These are phyloP conservation scores for Lasiosphaeria ovina DNA, from an alignment of 495 filamentous ascomycete species.

Conservation along the genomic window DNA sequence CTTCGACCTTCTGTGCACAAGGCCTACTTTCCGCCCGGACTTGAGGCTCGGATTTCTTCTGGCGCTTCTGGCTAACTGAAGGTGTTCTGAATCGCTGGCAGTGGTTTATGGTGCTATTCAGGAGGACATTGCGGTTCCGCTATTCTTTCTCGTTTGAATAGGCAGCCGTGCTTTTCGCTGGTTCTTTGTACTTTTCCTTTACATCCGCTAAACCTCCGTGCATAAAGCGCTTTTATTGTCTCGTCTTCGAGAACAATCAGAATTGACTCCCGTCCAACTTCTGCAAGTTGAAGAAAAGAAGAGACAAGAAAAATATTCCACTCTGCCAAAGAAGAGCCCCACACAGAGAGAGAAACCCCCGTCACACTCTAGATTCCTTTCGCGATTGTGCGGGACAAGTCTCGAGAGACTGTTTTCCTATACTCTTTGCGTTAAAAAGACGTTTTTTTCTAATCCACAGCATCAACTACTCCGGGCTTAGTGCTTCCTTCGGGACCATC, in stretches of 20 bases:
- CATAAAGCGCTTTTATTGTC: constrained; percentile 33
- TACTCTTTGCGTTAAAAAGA: constrained; percentile 17
- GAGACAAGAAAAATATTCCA: constrained; percentile 28
- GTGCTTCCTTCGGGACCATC: constrained; percentile 20
- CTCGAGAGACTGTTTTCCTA: constrained; percentile 17
- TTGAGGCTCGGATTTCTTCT: constrained; percentile 14
- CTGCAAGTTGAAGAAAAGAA: constrained; percentile 41
- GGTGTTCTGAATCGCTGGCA: constrained; percentile 28
- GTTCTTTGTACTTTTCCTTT: constrained; percentile 41
- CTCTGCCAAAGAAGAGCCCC: constrained; percentile 16
- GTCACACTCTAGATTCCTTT: constrained; percentile 35
- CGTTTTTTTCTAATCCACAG: constrained; percentile 32
- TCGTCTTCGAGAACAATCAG: constrained; percentile 54
- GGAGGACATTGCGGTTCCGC: constrained; percentile 24
- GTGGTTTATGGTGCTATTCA: constrained; percentile 30
- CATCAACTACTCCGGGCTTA: constrained; percentile 17
- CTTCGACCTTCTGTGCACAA: background rate
- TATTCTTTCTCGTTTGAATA: constrained; percentile 28
- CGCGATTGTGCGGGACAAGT: constrained; percentile 31
- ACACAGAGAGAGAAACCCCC: constrained; percentile 21
- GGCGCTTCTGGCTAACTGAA: constrained; percentile 17
- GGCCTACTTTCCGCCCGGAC: background rate
- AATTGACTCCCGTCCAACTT: constrained; percentile 56
- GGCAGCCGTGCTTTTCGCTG: constrained; percentile 24
- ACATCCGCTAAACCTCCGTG: constrained; percentile 31